phyloP scores from a whole-genome alignment of 352 stramenopile genomes.

The Globisporangium heterothallicum region DNA sequence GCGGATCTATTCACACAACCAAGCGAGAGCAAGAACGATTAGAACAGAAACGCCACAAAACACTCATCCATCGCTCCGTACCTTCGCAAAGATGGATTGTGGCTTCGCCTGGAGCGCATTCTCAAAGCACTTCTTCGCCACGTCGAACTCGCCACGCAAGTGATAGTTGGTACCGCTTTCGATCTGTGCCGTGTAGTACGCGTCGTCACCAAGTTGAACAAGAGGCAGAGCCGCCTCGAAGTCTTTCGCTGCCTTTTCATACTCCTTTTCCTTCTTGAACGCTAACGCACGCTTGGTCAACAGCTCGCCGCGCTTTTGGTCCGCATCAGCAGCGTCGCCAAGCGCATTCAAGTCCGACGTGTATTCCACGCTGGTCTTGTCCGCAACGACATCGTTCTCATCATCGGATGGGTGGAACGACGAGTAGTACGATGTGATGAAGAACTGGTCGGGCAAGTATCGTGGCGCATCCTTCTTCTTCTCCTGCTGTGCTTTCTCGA shows the following conservation, averaged over 20 bases:
- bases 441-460: conserved; percentile 74
- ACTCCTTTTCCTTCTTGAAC: conserved; percentile 60
- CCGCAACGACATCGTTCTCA: conserved; percentile 54
- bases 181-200: conserved; percentile 72
- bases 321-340: conserved; percentile 19
- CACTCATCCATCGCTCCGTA: not conserved
- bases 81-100: conserved; percentile 72
- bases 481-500: conserved; percentile 39
- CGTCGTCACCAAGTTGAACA: conserved; percentile 37
- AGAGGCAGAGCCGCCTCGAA: conserved; percentile 48
- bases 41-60: not conserved
- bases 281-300: conserved; percentile 59
- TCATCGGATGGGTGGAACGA: conserved; percentile 79
- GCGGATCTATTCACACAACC: no score
- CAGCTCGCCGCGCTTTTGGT: conserved; percentile 38
- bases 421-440: conserved; percentile 85
- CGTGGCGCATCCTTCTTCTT: conserved; percentile 55
- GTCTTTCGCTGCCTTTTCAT: conserved; percentile 56
- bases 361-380: conserved; percentile 57
- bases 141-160: conserved; percentile 67
- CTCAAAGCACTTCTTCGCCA: conserved; percentile 62
- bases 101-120: conserved; percentile 55
- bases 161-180: conserved; percentile 77
- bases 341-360: conserved; percentile 42
- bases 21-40: not conserved